Conservation (phyloP, 176 grass and related monocot species). For the Oryza officinalis region DNA sequence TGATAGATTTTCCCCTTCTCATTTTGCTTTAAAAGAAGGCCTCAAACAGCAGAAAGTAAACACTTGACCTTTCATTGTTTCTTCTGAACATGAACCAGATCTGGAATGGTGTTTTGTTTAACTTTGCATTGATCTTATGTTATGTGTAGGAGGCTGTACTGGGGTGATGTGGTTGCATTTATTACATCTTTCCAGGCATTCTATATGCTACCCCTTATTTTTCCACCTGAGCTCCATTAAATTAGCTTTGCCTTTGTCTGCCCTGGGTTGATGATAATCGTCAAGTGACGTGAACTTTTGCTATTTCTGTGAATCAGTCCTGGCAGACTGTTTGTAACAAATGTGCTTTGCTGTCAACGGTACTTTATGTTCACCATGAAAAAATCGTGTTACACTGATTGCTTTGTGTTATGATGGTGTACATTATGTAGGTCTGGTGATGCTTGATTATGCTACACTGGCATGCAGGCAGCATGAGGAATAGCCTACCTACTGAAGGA, state of each 20-base stretch:
- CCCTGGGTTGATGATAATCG: not conserved
- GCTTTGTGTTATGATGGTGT: not conserved
- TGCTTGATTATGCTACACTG: conserved; percentile 4
- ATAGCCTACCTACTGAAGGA: not conserved
- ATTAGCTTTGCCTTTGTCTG: not conserved
- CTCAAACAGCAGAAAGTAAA: not conserved
- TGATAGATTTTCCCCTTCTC: not conserved
- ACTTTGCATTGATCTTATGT: not conserved
- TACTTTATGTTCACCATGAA: not conserved
- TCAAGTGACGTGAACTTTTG: not conserved
- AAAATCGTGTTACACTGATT: not conserved
- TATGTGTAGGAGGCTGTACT: not conserved
- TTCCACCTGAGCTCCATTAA: not conserved
- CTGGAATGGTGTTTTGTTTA: not conserved
- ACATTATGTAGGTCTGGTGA: conserved; percentile 17
- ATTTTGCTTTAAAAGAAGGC: not conserved
- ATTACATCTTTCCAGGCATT: not conserved
- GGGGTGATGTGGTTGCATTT: not conserved
- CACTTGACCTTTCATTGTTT: not conserved
- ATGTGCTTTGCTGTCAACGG: not conserved
- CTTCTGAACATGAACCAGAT: not conserved
- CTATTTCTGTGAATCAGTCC: not conserved
- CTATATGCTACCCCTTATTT: not conserved
- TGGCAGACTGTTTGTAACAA: not conserved
- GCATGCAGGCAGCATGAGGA: not conserved